Conservation (phyloP, 1,284 basidiomycete species). For the Boletellus deceptivus region DNA sequence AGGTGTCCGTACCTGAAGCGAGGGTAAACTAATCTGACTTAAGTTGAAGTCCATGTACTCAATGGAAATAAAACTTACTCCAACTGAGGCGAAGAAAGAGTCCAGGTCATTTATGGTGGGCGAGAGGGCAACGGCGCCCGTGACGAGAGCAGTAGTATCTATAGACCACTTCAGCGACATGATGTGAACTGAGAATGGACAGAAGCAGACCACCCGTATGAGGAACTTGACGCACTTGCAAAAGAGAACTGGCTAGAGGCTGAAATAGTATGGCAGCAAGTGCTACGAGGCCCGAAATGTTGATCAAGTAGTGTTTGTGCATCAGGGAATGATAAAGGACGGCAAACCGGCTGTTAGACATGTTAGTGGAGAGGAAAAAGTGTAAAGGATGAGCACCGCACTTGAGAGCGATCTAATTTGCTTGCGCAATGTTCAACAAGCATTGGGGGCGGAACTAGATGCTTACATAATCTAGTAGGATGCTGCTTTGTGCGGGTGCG, state of each 20-base stretch:
- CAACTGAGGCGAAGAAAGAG: slow-evolving; percentile 57
- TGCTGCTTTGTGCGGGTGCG: slow-evolving; percentile 50
- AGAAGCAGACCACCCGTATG: slow-evolving; percentile 36
- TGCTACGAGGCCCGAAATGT: slow-evolving; percentile 47
- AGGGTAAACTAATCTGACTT: slow-evolving; percentile 38
- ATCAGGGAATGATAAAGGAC: slow-evolving; percentile 41
- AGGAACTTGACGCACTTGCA: slow-evolving; percentile 46
- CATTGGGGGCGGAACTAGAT: not conserved
- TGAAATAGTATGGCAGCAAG: slow-evolving; percentile 45
- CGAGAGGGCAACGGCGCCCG: slow-evolving; percentile 41
- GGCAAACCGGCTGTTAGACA: slow-evolving; percentile 32
- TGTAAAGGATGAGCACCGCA: slow-evolving; percentile 19
- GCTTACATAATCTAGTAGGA: slow-evolving; percentile 63
- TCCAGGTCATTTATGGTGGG: slow-evolving; percentile 44
- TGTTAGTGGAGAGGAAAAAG: slow-evolving; percentile 8
- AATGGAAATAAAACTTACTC: slow-evolving; percentile 37
- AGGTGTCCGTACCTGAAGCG: slow-evolving; percentile 36
- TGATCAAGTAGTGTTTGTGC: slow-evolving; percentile 51
- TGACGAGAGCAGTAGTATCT: slow-evolving; percentile 43
- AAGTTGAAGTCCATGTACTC: not conserved
- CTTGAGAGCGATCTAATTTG: slow-evolving; percentile 44
- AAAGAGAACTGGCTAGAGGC: slow-evolving; percentile 56
- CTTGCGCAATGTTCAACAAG: not conserved
- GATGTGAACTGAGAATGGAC: not conserved
- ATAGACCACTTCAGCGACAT: slow-evolving; percentile 5